phyloP scores from a whole-genome alignment of 169 alveolate genomes.

The Plasmodium vinckei region DNA sequence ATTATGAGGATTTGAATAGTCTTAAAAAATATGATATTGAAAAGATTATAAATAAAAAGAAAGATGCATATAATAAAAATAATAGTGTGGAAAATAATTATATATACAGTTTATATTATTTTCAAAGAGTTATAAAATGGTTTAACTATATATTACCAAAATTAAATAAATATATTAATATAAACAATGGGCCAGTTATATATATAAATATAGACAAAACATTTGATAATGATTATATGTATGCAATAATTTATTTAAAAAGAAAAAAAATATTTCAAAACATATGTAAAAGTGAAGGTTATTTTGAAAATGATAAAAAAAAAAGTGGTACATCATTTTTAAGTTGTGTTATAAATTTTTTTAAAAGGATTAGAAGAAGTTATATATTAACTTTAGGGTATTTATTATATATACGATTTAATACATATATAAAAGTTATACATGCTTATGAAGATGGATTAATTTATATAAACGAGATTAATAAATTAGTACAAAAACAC shows the following conservation, averaged over 20 bases:
- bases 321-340: neutral
- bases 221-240: slow-evolving; percentile 72
- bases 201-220: slow-evolving; percentile 71
- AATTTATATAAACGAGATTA: slow-evolving; percentile 52
- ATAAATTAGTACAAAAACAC: slow-evolving; percentile 39
- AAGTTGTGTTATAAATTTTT: slow-evolving; percentile 23
- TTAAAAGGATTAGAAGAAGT: slow-evolving; percentile 64
- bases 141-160: slow-evolving; percentile 64
- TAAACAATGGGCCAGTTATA: slow-evolving; percentile 66
- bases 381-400: slow-evolving; percentile 60
- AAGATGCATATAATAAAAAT: slow-evolving; percentile 6
- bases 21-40: slow-evolving; percentile 21
- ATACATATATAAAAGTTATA: slow-evolving; percentile 34
- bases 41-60: slow-evolving; percentile 17
- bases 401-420: slow-evolving; percentile 37
- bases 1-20: neutral
- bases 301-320: neutral
- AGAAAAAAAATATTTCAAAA: slow-evolving; percentile 30
- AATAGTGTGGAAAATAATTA: slow-evolving; percentile 3
- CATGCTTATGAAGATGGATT: slow-evolving; percentile 58
- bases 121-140: slow-evolving; percentile 69
- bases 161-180: slow-evolving; percentile 42
- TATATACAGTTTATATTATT: slow-evolving; percentile 45
- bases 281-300: slow-evolving; percentile 18
- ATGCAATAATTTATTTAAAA: slow-evolving; percentile 47